Conservation (phyloP, 73 alveolate species). For the Paraurostyla sp. region DNA sequence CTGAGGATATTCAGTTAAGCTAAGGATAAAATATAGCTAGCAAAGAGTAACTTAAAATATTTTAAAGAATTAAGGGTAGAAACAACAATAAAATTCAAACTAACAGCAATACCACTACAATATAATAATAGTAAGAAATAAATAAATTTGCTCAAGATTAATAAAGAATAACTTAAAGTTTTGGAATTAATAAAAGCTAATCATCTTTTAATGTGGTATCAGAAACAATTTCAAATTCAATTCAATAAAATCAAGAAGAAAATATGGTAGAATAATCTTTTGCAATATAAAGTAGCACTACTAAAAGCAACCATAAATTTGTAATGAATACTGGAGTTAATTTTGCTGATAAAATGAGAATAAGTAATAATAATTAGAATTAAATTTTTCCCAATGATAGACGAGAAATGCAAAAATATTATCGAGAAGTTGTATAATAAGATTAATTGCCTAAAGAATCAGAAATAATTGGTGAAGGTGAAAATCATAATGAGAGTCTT, state of each 20-base stretch:
- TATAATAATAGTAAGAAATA: background rate
- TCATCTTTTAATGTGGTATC: too few relatives aligned
- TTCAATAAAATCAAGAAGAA: background rate
- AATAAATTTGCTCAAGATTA: background rate
- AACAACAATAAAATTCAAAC: background rate
- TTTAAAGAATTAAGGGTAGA: conserved; percentile 14
- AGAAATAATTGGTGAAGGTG: background rate
- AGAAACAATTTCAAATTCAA: too few relatives aligned
- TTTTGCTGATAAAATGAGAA: conserved; percentile 20
- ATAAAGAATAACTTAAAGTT: too few relatives aligned
- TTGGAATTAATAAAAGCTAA: too few relatives aligned
- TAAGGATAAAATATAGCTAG: background rate
- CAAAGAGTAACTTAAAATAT: background rate
- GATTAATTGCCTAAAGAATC: background rate
- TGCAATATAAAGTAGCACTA: background rate
- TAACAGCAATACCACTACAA: background rate
- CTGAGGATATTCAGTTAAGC: background rate
- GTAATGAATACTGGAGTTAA: conserved; percentile 25
- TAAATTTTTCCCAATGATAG: background rate
- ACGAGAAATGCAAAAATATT: background rate
- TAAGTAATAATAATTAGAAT: background rate
- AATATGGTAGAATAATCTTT: background rate
- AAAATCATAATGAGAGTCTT: conserved; percentile 27
- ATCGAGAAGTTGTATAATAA: background rate
- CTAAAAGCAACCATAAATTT: background rate